Evolutionary conservation across 2,329 filamentous ascomycete species (phyloP).

Genomic region (Ophiostoma piceae): DNA sequence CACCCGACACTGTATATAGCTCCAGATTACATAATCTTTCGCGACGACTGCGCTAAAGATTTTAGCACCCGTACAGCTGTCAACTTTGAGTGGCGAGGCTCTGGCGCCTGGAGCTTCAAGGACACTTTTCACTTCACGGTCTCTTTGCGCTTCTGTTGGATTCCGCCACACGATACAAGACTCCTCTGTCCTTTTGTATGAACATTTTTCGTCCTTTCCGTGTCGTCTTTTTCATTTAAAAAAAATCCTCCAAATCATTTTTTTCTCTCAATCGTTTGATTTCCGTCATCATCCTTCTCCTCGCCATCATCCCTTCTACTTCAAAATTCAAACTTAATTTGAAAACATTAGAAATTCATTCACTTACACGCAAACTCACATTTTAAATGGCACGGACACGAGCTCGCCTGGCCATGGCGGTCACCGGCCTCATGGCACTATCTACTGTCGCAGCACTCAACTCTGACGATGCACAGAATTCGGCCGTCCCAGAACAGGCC

Average conservation of each 20-base stretch:
- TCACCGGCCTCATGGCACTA: neutral
- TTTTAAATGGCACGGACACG: conserved; percentile 5
- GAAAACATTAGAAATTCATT: neutral
- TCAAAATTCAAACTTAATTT: neutral
- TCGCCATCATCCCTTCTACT: neutral
- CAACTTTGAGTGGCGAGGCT: conserved; percentile 23
- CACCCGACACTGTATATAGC: neutral
- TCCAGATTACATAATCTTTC: neutral
- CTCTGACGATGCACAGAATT: neutral
- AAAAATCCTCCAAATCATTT: neutral
- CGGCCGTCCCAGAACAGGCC: neutral
- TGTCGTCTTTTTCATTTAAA: neutral
- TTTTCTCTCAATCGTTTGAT: neutral
- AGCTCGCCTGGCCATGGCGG: neutral
- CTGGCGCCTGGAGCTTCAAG: conserved; percentile 13
- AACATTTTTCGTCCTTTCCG: neutral
- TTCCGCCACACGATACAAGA: neutral
- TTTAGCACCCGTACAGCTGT: neutral
- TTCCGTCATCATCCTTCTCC: neutral
- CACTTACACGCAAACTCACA: neutral
- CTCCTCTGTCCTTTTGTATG: neutral
- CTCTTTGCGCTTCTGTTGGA: neutral
- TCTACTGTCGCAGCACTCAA: neutral
- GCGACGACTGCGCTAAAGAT: neutral
- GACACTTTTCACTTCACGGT: conserved; percentile 3